A percentile compares a stretch with the other conserved stretches of the same genome.
Conservation (phyloP, 805 yeast species). For the Myxozyma kluyveri region DNA sequence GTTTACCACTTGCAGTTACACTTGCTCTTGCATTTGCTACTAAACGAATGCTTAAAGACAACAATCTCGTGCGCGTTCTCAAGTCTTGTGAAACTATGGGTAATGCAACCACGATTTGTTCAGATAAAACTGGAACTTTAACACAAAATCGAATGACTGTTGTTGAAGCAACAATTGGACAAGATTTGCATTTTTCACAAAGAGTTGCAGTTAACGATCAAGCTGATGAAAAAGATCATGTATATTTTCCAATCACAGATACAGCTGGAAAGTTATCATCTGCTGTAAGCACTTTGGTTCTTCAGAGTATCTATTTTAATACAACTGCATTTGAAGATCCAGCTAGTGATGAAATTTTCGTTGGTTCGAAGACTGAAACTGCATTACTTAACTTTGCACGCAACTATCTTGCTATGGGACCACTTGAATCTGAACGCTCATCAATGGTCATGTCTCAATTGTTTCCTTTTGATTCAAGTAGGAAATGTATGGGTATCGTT, state of each 20-base stretch:
- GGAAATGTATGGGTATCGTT: slow-evolving; percentile 90
- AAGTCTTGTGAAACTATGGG: slow-evolving; percentile 99
- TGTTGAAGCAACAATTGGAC: slow-evolving; percentile 70
- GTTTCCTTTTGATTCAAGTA: slow-evolving; percentile 86
- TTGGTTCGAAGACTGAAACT: slow-evolving; percentile 94
- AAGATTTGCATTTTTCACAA: slow-evolving; percentile 43
- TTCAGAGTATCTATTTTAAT: slow-evolving; percentile 68
- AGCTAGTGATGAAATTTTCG: slow-evolving; percentile 53
- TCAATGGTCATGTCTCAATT: slow-evolving; percentile 55
- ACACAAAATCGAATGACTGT: slow-evolving; percentile 94
- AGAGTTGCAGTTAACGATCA: slow-evolving; percentile 1
- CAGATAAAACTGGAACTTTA: slow-evolving; percentile 96
- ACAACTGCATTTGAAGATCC: slow-evolving; percentile 79
- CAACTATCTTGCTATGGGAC: slow-evolving; percentile 48
- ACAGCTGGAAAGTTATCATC: slow-evolving; percentile 23
- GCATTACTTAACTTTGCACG: slow-evolving; percentile 74
- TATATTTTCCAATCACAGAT: slow-evolving; percentile 25
- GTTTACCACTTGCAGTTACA: slow-evolving; percentile 97
- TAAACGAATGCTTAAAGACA: slow-evolving; percentile 95
- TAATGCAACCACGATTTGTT: slow-evolving; percentile 93
- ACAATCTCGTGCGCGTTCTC: slow-evolving; percentile 89
- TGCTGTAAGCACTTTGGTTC: slow-evolving; percentile 34
- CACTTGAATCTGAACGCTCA: slow-evolving; percentile 50
- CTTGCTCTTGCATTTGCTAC: slow-evolving; percentile 97
- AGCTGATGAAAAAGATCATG: slow-evolving; percentile 8